phyloP scores from a whole-genome alignment of 345 rosid genomes.

The Aquilaria yunnanensis region DNA sequence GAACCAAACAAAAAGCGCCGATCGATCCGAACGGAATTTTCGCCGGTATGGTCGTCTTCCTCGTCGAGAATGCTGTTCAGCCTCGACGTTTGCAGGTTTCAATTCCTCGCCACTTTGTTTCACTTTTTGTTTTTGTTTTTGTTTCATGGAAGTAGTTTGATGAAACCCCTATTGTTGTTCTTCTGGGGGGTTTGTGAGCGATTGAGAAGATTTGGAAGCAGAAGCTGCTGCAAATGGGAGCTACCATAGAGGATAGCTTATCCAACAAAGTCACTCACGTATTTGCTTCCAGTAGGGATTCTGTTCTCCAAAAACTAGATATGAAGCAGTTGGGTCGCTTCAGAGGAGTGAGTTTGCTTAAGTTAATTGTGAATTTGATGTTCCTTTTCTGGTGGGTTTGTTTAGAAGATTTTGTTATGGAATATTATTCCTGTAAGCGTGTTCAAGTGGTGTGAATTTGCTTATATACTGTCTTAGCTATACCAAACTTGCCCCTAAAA shows the following conservation, averaged over 20 bases:
- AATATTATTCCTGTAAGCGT: too few relatives aligned
- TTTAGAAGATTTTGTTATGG: too few relatives aligned
- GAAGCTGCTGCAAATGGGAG: slow-evolving; percentile 85
- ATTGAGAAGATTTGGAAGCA: slow-evolving; percentile 73
- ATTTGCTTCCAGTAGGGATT: slow-evolving; percentile 43
- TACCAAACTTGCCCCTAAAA: too few relatives aligned
- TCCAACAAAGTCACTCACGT: slow-evolving; percentile 57
- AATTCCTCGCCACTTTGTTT: not conserved
- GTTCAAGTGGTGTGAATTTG: too few relatives aligned
- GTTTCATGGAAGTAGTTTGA: not conserved
- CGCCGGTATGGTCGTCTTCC: slow-evolving; percentile 55
- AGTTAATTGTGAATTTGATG: too few relatives aligned
- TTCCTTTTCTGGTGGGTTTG: too few relatives aligned
- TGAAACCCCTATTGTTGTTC: not conserved
- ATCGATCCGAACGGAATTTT: slow-evolving; percentile 65
- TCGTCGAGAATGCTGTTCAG: slow-evolving; percentile 67
- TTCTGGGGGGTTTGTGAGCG: slow-evolving; percentile 5
- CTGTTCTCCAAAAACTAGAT: slow-evolving; percentile 37
- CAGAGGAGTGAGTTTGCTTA: slow-evolving; percentile 43
- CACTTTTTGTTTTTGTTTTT: not conserved
- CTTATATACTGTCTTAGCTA: too few relatives aligned
- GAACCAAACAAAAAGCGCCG: slow-evolving; percentile 33
- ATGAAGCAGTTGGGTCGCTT: slow-evolving; percentile 34
- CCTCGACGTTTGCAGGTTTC: slow-evolving; percentile 80
- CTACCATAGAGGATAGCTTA: slow-evolving; percentile 40